Conservation (phyloP, 2,329 filamentous ascomycete species). For the Cryphonectria nitschkei region DNA sequence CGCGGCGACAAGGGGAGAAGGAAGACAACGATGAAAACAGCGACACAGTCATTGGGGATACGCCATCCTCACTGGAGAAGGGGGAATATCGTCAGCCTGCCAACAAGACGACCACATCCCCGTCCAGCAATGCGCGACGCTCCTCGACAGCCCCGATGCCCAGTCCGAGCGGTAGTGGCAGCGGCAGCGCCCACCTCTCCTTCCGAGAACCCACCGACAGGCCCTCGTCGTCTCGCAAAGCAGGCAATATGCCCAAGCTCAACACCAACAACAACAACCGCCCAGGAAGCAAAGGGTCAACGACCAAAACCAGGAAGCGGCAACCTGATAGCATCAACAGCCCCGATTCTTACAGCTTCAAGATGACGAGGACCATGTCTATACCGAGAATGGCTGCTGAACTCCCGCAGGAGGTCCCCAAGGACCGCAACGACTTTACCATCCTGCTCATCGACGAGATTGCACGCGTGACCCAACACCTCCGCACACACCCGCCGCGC, state of each 20-base stretch:
- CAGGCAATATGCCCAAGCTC: background rate
- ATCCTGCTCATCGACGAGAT: constrained; percentile 76
- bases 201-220: constrained; percentile 17
- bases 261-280: background rate
- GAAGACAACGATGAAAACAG: background rate
- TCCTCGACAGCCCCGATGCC: constrained; percentile 21
- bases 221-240: constrained; percentile 18
- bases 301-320: background rate
- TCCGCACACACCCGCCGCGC: constrained; percentile 59
- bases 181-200: constrained; percentile 14
- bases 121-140: background rate
- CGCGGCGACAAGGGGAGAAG: background rate
- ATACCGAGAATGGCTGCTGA: constrained; percentile 38
- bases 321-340: constrained; percentile 1
- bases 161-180: background rate
- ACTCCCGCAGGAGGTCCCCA: constrained; percentile 44
- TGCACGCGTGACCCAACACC: constrained; percentile 64
- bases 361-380: constrained; percentile 34
- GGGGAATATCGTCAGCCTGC: background rate
- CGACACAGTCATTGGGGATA: background rate
- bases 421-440: constrained; percentile 55
- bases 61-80: background rate
- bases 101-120: background rate
- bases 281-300: constrained; percentile 9
- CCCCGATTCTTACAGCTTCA: constrained; percentile 20